Conservation (phyloP, 2,329 filamentous ascomycete species). For the Knoxdaviesia proteae region DNA sequence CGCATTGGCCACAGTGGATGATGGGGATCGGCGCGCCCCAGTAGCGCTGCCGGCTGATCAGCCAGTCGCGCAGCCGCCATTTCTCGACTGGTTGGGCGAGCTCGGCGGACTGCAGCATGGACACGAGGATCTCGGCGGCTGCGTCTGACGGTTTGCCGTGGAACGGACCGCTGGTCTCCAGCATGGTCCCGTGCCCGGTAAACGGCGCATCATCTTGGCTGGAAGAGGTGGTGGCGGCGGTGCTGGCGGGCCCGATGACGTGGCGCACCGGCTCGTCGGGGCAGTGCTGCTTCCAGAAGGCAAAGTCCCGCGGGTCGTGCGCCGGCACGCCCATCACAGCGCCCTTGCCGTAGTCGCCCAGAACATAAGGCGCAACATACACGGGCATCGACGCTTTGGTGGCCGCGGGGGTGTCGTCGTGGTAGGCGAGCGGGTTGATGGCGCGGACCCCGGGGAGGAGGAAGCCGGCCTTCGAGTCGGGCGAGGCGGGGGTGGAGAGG, state of each 20-base stretch:
- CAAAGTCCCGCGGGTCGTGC: conserved; percentile 58
- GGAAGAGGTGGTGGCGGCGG: conserved; percentile 14
- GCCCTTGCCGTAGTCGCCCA: conserved; percentile 69
- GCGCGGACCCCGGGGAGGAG: conserved; percentile 39
- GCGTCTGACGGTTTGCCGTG: conserved; percentile 40
- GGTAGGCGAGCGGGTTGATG: conserved; percentile 42
- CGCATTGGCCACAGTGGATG: conserved; percentile 59
- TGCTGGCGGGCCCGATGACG: conserved; percentile 26
- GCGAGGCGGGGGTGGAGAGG: conserved; percentile 35
- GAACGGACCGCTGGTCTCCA: conserved; percentile 42
- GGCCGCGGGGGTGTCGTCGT: conserved; percentile 25
- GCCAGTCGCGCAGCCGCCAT: conserved; percentile 74
- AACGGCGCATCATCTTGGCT: conserved; percentile 29
- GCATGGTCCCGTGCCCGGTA: conserved; percentile 46
- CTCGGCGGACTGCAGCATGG: conserved; percentile 28
- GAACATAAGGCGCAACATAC: conserved; percentile 67
- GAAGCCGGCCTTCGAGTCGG: conserved; percentile 47
- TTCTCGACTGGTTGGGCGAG: conserved; percentile 45
- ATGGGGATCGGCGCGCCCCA: conserved; percentile 87
- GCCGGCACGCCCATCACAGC: conserved; percentile 85
- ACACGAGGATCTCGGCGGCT: conserved; percentile 39
- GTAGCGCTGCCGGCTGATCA: conserved; percentile 79
- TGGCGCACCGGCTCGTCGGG: conserved; percentile 36
- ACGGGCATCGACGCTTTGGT: conserved; percentile 43
- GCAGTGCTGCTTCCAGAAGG: conserved; percentile 59